phyloP scores from a whole-genome alignment of 306 rosid species.

The Corylus avellana region DNA sequence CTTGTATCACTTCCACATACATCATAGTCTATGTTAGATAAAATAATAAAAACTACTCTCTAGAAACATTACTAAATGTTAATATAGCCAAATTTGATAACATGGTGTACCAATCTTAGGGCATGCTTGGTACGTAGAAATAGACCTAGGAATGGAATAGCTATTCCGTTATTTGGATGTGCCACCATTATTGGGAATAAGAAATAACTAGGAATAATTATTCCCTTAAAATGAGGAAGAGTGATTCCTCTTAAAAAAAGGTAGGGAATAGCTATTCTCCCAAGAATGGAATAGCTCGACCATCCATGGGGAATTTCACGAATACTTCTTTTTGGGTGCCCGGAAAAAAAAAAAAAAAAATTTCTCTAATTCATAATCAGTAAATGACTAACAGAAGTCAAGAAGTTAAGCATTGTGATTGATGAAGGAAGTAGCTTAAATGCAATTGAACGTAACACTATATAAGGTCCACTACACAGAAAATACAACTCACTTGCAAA shows the following conservation, averaged over 20 bases:
- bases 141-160: too few relatives aligned
- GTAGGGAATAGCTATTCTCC: too few relatives aligned
- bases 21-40: background rate
- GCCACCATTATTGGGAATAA: too few relatives aligned
- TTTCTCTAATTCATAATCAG: background rate
- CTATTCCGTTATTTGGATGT: too few relatives aligned
- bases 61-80: background rate
- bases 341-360: background rate
- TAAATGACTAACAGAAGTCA: background rate
- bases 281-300: too few relatives aligned
- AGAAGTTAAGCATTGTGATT: background rate
- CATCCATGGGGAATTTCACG: too few relatives aligned
- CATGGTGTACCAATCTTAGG: background rate
- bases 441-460: background rate
- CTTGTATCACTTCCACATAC: background rate
- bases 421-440: background rate
- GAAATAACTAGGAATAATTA: too few relatives aligned
- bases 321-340: too few relatives aligned
- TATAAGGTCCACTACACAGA: background rate
- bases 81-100: background rate
- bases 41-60: background rate
- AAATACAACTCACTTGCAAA: slow-evolving; percentile 8
- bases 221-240: too few relatives aligned
- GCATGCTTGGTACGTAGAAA: too few relatives aligned
- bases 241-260: too few relatives aligned